Base-by-base conservation (phyloP, 176 grass and related monocot species). In the Themeda triandra region DNA sequence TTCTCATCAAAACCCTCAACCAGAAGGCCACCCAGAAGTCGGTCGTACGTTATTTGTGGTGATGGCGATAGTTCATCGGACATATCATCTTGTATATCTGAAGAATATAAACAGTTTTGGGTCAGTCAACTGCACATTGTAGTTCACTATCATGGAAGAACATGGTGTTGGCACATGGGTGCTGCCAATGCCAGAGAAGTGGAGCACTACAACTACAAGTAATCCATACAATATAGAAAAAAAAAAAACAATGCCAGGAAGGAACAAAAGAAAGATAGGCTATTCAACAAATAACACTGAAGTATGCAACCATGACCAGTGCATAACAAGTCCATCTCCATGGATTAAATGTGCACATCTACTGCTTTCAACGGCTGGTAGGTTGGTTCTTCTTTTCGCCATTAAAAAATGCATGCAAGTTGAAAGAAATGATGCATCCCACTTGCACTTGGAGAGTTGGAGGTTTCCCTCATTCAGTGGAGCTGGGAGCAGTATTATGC, bases 21-120 rank as follows among this genome's bases (percentile, higher is more conserved):
- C 71, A 97, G 44, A 67, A 97, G 85, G 59, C 94, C 94, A 71
- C 69, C 89, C 35, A 97, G 87, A 71, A 96, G 78, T 74, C 79
- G 90, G 54, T 93, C 91, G 8, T 90, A 87, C 25, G 49, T 29
- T 40, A 81, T 77, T 25, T 89, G 71, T 40, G 76, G 76, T 0
- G 86, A 79, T 9, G 80, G 69, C 58, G 87, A 84, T 27, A 84
- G 15, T 81, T 86, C n/a, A n/a, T n/a, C 87, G 21, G 23, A 32
- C 12, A 80, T 29, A 63, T 80, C 76, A 66, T 92, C 87, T 68
- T 75, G 81, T 40, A 84, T 32, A 74, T 84, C 89, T 90, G 75
- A 27, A 69, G 25, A 82, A 86, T 9, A 63, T 25, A 63, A 48
- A 63, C 49, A 9, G 39, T 49, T 69, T 80, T 76, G 37, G 65